A percentile compares a stretch with the other conserved stretches of the same genome.
These are phyloP conservation scores for Xylaria bambusicola DNA, from an alignment of 495 filamentous ascomycete genomes.

Conservation along the genomic window DNA sequence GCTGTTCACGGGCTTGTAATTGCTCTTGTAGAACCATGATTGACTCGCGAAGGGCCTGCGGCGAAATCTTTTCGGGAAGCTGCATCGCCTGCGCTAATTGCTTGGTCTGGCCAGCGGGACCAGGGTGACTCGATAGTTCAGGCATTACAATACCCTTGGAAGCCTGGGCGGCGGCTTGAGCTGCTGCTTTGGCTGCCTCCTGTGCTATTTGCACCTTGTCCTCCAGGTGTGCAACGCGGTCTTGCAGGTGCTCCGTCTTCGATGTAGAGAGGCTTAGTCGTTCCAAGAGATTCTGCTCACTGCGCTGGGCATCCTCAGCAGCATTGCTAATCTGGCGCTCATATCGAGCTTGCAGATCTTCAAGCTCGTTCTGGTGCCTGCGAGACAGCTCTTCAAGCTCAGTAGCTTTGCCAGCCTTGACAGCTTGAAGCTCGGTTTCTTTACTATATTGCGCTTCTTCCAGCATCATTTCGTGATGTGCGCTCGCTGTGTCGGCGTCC, in stretches of 20 bases:
- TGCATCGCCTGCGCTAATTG: conserved; percentile 53
- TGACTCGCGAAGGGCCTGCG: conserved; percentile 91
- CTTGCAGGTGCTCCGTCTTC: conserved; percentile 76
- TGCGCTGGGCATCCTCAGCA: conserved; percentile 69
- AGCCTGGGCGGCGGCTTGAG: conserved; percentile 78
- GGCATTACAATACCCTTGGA: conserved; percentile 64
- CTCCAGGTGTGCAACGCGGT: conserved; percentile 78
- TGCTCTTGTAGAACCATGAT: conserved; percentile 96
- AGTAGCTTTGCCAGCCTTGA: conserved; percentile 54
- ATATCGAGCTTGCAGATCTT: conserved; percentile 67
- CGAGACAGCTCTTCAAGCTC: conserved; percentile 64
- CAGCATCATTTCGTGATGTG: conserved; percentile 72
- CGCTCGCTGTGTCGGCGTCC: conserved; percentile 72
- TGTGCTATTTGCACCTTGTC: conserved; percentile 89
- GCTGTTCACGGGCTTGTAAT: conserved; percentile 86
- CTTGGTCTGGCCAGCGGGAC: conserved; percentile 42
- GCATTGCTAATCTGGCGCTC: conserved; percentile 70
- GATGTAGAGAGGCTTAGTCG: conserved; percentile 74
- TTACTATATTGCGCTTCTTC: conserved; percentile 71
- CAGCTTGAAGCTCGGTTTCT: conserved; percentile 64
- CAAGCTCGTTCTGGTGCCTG: conserved; percentile 72
- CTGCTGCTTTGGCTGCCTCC: conserved; percentile 85
- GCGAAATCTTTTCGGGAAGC: conserved; percentile 81
- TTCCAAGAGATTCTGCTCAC: conserved; percentile 67
- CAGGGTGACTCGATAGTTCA: conserved; percentile 31